These are phyloP conservation scores for Rhynchosporium agropyri DNA, from an alignment of 2,329 filamentous ascomycete species.

Conservation along the genomic window DNA sequence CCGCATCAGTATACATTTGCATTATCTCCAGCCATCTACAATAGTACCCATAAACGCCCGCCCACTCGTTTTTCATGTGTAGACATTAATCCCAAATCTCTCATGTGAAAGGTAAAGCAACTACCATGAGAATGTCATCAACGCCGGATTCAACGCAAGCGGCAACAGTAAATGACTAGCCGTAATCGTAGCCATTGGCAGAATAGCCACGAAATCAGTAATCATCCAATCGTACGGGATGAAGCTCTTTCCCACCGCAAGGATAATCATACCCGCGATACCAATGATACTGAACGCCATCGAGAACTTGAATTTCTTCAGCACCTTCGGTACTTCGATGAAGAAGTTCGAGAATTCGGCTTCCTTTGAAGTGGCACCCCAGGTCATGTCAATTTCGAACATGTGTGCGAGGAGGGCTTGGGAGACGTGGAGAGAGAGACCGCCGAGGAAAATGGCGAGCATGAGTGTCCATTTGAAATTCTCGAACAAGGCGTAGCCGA, in stretches of 20 bases:
- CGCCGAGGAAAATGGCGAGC: conserved; percentile 80
- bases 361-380: conserved; percentile 85
- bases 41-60: background rate
- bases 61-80: background rate
- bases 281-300: conserved; percentile 65
- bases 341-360: conserved; percentile 82
- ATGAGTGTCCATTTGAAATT: conserved; percentile 76
- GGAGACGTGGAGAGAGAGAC: conserved; percentile 77
- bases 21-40: conserved; percentile 8
- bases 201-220: conserved; percentile 72
- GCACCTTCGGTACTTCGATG: conserved; percentile 77
- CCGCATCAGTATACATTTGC: background rate
- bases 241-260: conserved; percentile 48
- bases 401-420: conserved; percentile 81
- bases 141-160: conserved; percentile 73
- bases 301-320: conserved; percentile 68
- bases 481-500: conserved; percentile 60
- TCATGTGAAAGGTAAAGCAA: conserved; percentile 3
- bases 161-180: conserved; percentile 71
- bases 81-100: too few relatives aligned
- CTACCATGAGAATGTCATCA: conserved; percentile 80
- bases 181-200: conserved; percentile 74
- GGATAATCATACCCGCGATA: conserved; percentile 53
- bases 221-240: conserved; percentile 68
- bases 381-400: conserved; percentile 83